These are phyloP conservation scores for Casaregolazyma lundiana DNA, from an alignment of 1,139 yeast species.

Conservation along the genomic window DNA sequence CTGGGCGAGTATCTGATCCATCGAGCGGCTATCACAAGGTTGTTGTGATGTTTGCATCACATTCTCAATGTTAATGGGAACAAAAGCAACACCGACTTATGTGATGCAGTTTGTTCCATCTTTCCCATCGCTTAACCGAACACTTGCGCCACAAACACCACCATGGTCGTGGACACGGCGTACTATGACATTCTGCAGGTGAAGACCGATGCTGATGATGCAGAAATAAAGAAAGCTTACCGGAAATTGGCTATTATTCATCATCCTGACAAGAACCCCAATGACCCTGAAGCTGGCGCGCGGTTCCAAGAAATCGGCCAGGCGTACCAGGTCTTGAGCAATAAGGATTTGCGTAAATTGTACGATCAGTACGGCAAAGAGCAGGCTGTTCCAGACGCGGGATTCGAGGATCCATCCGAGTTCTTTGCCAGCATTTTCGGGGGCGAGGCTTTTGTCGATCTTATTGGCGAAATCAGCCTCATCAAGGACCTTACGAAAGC, in stretches of 20 bases:
- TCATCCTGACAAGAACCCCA: slow-evolving; percentile 96
- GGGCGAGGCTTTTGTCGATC: slow-evolving; percentile 82
- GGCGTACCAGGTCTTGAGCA: slow-evolving; percentile 58
- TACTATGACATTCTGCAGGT: slow-evolving; percentile 81
- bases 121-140: background rate
- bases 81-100: too few species aligned
- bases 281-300: slow-evolving; percentile 73
- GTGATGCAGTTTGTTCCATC: too few species aligned
- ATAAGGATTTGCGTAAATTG: slow-evolving; percentile 63
- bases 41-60: background rate
- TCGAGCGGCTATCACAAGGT: background rate
- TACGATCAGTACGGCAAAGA: slow-evolving; percentile 87
- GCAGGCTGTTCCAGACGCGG: slow-evolving; percentile 72
- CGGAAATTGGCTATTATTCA: slow-evolving; percentile 81
- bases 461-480: slow-evolving; percentile 87
- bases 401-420: slow-evolving; percentile 87
- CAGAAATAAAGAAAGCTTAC: slow-evolving; percentile 89
- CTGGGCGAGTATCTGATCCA: background rate
- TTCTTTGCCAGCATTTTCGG: slow-evolving; percentile 86
- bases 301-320: slow-evolving; percentile 45
- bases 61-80: background rate
- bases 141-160: too few species aligned
- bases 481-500: slow-evolving; percentile 74
- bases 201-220: slow-evolving; percentile 63
- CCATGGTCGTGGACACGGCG: slow-evolving; percentile 88